Conservation (phyloP, 495 filamentous ascomycete species). For the Echria macrotheca region DNA sequence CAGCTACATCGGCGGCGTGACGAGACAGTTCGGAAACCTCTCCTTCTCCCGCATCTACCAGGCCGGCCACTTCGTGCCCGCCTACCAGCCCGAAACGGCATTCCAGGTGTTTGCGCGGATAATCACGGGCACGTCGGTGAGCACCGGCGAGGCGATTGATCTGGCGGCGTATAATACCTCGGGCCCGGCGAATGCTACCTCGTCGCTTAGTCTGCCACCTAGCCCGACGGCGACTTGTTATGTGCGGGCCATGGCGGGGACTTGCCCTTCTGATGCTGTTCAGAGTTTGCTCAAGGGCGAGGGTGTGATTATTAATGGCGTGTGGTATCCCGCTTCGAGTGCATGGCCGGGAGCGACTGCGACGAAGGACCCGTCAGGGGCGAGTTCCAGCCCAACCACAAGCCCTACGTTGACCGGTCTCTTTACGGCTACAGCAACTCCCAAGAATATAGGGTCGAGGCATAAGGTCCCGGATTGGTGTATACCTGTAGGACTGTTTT, state of each 20-base stretch:
- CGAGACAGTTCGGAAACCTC: constrained; percentile 62
- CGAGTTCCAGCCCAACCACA: constrained; percentile 14
- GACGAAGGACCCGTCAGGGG: constrained; percentile 8
- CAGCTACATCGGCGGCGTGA: constrained; percentile 54
- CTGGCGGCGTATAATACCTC: constrained; percentile 47
- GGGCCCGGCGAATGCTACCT: constrained; percentile 46
- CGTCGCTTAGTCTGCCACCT: constrained; percentile 36
- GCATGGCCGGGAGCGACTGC: constrained; percentile 34
- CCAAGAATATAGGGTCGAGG: too few relatives aligned
- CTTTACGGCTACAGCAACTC: constrained; percentile 25
- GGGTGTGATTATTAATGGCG: constrained; percentile 44
- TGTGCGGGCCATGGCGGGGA: constrained; percentile 43
- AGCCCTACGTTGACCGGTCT: constrained; percentile 22
- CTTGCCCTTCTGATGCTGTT: constrained; percentile 47
- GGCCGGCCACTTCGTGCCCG: constrained; percentile 65
- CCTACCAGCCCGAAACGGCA: constrained; percentile 62
- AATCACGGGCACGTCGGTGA: constrained; percentile 53
- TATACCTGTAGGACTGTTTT: too few relatives aligned
- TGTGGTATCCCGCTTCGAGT: constrained; percentile 44
- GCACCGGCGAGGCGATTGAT: constrained; percentile 50
- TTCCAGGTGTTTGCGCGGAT: constrained; percentile 62
- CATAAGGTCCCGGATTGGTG: too few relatives aligned
- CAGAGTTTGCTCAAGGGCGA: constrained; percentile 38
- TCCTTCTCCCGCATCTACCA: constrained; percentile 66
- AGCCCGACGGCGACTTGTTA: constrained; percentile 51